Conservation (phyloP, 1,139 yeast species). For the Yamadazyma trypodendri region DNA sequence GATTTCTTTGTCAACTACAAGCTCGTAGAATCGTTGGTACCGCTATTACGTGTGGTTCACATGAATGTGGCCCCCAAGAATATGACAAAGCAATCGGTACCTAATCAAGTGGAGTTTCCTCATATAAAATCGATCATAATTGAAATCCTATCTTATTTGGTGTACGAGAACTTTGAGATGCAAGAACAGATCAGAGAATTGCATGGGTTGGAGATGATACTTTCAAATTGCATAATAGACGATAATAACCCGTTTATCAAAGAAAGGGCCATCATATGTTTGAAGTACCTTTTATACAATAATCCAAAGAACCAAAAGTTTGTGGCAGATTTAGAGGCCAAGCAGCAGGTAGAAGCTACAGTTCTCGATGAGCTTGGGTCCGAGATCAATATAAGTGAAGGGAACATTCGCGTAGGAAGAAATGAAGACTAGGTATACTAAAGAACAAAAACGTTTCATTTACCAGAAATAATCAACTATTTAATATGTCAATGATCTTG, state of each 20-base stretch:
- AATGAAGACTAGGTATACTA: too few species aligned
- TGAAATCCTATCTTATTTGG: constrained; percentile 58
- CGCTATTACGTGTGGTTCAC: constrained; percentile 49
- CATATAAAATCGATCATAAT: constrained; percentile 59
- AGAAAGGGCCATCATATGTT: constrained; percentile 79
- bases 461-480: background rate
- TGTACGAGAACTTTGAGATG: constrained; percentile 47
- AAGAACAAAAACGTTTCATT: too few species aligned
- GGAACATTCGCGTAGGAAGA: constrained; percentile 28
- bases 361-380: constrained; percentile 41
- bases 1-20: constrained; percentile 52
- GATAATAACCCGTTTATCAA: constrained; percentile 85
- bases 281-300: constrained; percentile 62
- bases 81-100: constrained; percentile 27
- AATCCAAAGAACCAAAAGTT: constrained; percentile 71
- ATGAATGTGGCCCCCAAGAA: constrained; percentile 38
- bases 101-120: constrained; percentile 50
- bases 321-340: constrained; percentile 54
- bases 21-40: constrained; percentile 44
- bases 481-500: constrained; percentile 68
- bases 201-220: constrained; percentile 68
- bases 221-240: constrained; percentile 84
- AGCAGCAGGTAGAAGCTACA: constrained; percentile 29
- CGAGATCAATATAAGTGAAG: constrained; percentile 37
- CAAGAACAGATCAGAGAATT: constrained; percentile 68